Conservation (phyloP, 1,139 yeast species). For the Kodamaea suecica region DNA sequence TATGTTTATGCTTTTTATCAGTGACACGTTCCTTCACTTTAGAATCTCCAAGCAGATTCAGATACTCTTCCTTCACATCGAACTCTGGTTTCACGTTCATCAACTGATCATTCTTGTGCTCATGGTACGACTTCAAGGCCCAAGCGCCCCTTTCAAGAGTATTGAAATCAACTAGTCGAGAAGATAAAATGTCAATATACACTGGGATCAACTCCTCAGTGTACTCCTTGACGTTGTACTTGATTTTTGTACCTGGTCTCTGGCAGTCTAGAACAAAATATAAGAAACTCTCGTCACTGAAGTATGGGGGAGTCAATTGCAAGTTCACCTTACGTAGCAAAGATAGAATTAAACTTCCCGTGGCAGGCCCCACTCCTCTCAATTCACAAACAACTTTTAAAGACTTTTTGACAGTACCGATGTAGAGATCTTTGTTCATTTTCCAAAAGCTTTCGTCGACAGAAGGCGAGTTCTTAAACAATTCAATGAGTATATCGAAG, state of each 20-base stretch:
- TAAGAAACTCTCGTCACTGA: slow-evolving; percentile 47
- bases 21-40: slow-evolving; percentile 7
- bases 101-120: slow-evolving; percentile 24
- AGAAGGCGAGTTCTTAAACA: slow-evolving; percentile 8
- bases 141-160: slow-evolving; percentile 37
- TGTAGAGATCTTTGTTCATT: slow-evolving; percentile 15
- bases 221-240: slow-evolving; percentile 44
- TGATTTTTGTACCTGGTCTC: slow-evolving; percentile 33
- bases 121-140: slow-evolving; percentile 33
- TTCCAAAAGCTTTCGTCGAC: slow-evolving; percentile 10
- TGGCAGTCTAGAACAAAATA: slow-evolving; percentile 32
- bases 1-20: too few species aligned
- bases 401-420: slow-evolving; percentile 16
- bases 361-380: slow-evolving; percentile 52
- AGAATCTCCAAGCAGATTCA: slow-evolving; percentile 6
- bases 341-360: slow-evolving; percentile 44
- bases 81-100: slow-evolving; percentile 24
- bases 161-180: slow-evolving; percentile 15
- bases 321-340: slow-evolving; percentile 22
- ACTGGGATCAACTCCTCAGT: slow-evolving; percentile 31
- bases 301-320: slow-evolving; percentile 41
- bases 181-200: slow-evolving; percentile 17
- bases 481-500: slow-evolving; percentile 23
- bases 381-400: slow-evolving; percentile 33
- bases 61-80: slow-evolving; percentile 14